Conservation (phyloP, 495 filamentous ascomycete genomes). For the Pyrenula aspistea region DNA sequence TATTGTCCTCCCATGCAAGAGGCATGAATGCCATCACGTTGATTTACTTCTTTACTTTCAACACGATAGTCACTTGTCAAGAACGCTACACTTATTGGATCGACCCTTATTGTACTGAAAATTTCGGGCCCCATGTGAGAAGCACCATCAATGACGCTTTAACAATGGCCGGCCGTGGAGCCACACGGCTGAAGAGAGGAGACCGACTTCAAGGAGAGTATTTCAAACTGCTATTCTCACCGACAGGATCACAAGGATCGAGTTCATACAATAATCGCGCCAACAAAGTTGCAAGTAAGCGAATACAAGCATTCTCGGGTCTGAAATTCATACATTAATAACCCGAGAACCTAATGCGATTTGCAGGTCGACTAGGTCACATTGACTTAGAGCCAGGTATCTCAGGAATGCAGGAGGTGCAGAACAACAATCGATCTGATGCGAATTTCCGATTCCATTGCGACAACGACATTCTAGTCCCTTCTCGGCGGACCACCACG, state of each 20-base stretch:
- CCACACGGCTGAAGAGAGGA: neutral
- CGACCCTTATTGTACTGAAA: neutral
- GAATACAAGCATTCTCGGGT: neutral
- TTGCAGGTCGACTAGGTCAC: neutral
- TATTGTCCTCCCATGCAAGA: neutral
- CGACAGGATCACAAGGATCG: neutral
- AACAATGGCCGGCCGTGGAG: neutral
- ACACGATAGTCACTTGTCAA: neutral
- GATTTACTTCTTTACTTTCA: neutral
- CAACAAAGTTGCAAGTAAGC: neutral
- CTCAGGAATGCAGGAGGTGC: neutral
- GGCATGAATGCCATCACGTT: neutral
- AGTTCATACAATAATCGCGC: neutral
- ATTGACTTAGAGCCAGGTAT: neutral
- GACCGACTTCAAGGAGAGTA: neutral
- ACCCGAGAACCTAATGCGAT: neutral
- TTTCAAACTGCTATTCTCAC: neutral
- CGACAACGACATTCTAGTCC: neutral
- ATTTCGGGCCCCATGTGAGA: neutral
- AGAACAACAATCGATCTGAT: neutral
- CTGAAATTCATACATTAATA: neutral
- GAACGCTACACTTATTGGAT: neutral
- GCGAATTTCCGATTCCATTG: neutral
- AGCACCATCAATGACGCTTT: neutral
- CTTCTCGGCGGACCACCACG: neutral